Evolutionary conservation across 2,329 filamentous ascomycete genomes (phyloP).

Genomic region (Onygenales sp.): DNA sequence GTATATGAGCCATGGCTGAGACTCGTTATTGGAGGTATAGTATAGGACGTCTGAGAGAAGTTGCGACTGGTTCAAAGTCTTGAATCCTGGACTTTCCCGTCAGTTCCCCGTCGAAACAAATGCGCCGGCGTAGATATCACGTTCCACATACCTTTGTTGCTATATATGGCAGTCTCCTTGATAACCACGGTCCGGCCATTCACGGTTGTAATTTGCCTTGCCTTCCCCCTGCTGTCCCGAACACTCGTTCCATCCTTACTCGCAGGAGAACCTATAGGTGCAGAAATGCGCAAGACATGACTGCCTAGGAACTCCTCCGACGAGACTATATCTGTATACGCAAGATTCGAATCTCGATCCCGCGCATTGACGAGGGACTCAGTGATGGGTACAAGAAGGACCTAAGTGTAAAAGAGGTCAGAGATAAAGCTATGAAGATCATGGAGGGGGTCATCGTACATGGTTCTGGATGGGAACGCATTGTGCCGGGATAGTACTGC

Average conservation of each 20-base stretch:
- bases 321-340: slow-evolving; percentile 69
- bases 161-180: slow-evolving; percentile 87
- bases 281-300: slow-evolving; percentile 82
- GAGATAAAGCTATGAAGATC: not conserved
- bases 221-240: slow-evolving; percentile 82
- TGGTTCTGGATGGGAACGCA: slow-evolving; percentile 87
- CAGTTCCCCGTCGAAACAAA: slow-evolving; percentile 12
- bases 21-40: slow-evolving; percentile 81
- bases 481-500: slow-evolving; percentile 83
- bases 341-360: slow-evolving; percentile 73
- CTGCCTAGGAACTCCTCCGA: slow-evolving; percentile 94
- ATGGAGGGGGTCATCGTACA: slow-evolving; percentile 33
- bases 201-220: slow-evolving; percentile 84
- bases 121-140: not conserved
- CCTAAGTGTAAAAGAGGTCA: slow-evolving; percentile 30
- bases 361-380: slow-evolving; percentile 81
- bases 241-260: slow-evolving; percentile 54
- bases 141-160: slow-evolving; percentile 71
- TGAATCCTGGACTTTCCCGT: slow-evolving; percentile 59
- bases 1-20: slow-evolving; percentile 91
- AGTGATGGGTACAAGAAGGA: slow-evolving; percentile 87
- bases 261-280: slow-evolving; percentile 35
- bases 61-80: slow-evolving; percentile 79
- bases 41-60: slow-evolving; percentile 75
- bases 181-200: slow-evolving; percentile 91